Evolutionary conservation across 2,329 filamentous ascomycete species (phyloP), one percentile per base, ranked within the genome.

Genomic region (Monosporascus ibericus): DNA sequence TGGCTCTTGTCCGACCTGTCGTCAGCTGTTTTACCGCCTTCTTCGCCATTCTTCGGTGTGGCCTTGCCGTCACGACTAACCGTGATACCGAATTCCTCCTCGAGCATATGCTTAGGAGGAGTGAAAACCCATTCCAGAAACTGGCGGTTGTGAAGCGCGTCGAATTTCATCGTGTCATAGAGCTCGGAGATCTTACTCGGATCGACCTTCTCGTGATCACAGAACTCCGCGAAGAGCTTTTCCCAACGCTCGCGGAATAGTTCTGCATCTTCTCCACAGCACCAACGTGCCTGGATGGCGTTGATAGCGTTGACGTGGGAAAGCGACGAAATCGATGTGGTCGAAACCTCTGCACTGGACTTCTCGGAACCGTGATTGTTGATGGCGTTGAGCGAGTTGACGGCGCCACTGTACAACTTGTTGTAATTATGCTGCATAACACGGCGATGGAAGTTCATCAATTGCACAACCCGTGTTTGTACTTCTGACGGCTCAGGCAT

Each of bases 91-190:
- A 79, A 77, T 58, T 88, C 85, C 49, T 92, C 88, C 50, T 88
- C 87, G 11, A 92, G 75, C 72, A 95, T 89, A 53, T 78, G 79
- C 63, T 84, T 85, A 36, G 89, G 86, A 2, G 94, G 94, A 17
- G 91, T 95, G 62, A 99, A 99, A 0, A 96, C 87, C 90, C 94
- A 97, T 69, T 99, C 94, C 4, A 99, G 75, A 64, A 99, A 99
- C 57, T 91, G 90, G 2, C 94, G 85, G 66, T 99, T 99, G 71
- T 99, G 95, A 15, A 99, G 78, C 1, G 94, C 94, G 68, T 99
- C 94, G 59, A 97, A 99, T 70, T 99, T 99, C 94, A 99, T 97
- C 20, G 92, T 97, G 69, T 99, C 94, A 69, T 99, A 99, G 3
- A 99, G 80, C 73, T 99, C 94, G 5, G 91, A 96, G 56, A 99